These are phyloP conservation scores for Venustampulla echinocandica DNA, from an alignment of 495 filamentous ascomycete species.

Conservation along the genomic window DNA sequence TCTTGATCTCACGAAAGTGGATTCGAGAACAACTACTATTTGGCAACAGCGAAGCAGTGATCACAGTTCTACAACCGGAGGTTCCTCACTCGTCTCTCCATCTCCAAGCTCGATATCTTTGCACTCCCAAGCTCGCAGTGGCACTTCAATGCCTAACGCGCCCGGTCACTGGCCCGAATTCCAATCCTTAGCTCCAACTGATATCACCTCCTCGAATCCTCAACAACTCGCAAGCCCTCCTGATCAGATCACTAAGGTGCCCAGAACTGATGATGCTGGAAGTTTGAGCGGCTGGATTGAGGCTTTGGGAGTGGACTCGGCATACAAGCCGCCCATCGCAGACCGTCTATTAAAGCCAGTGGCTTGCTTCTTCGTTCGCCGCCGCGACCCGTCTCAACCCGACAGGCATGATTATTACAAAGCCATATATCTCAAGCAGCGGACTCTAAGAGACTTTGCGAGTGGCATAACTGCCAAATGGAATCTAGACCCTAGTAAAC, in stretches of 20 bases:
- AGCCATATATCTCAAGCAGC: slow-evolving; percentile 76
- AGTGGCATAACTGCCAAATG: slow-evolving; percentile 65
- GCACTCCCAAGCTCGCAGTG: slow-evolving; percentile 36
- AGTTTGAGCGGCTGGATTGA: slow-evolving; percentile 76
- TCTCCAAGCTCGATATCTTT: slow-evolving; percentile 56
- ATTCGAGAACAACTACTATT: slow-evolving; percentile 41
- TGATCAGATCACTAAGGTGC: slow-evolving; percentile 42
- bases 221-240: slow-evolving; percentile 35
- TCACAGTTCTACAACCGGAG: slow-evolving; percentile 40
- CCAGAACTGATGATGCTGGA: slow-evolving; percentile 40
- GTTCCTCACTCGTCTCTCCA: slow-evolving; percentile 64
- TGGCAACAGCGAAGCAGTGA: slow-evolving; percentile 51
- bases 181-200: slow-evolving; percentile 40
- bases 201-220: slow-evolving; percentile 30
- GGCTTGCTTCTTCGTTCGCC: slow-evolving; percentile 82
- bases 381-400: slow-evolving; percentile 40
- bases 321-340: slow-evolving; percentile 65
- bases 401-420: slow-evolving; percentile 62
- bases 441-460: slow-evolving; percentile 64
- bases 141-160: slow-evolving; percentile 23
- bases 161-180: slow-evolving; percentile 47
- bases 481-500: slow-evolving; percentile 59
- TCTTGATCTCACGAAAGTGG: slow-evolving; percentile 47
- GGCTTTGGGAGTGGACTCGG: slow-evolving; percentile 76
- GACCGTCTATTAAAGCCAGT: slow-evolving; percentile 62